Evolutionary conservation across 192 early-diverging fungal species (phyloP).

Genomic region (Rhizoclosmatium sp.): DNA sequence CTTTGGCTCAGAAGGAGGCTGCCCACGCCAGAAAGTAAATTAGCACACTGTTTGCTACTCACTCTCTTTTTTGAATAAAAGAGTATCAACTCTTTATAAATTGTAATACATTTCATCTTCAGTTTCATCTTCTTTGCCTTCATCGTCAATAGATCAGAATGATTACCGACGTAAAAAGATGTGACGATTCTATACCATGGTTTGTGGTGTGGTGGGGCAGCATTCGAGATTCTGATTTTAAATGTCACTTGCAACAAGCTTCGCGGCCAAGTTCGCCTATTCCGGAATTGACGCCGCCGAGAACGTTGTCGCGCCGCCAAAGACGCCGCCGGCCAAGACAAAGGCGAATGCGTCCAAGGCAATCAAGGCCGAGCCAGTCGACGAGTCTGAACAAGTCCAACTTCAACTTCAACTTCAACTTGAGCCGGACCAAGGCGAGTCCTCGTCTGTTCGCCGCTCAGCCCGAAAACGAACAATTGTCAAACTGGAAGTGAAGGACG

Average conservation of each 20-base stretch:
- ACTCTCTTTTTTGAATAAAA: no score
- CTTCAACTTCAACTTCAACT: no score
- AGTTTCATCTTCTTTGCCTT: not conserved
- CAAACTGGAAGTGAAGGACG: no score
- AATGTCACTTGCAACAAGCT: not conserved
- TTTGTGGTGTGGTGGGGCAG: no score
- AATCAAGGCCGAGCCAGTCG: not conserved
- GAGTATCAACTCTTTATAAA: no score
- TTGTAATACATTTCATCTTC: no score
- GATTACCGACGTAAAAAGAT: no score
- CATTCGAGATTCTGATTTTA: not conserved
- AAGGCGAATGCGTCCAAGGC: not conserved
- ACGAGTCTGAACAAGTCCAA: not conserved
- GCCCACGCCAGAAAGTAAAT: conserved; percentile 40
- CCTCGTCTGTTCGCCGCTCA: no score
- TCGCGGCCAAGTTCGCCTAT: not conserved
- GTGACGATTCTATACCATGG: no score
- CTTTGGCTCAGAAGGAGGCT: conserved; percentile 23
- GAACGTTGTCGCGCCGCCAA: not conserved
- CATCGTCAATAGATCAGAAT: not conserved
- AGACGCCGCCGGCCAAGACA: not conserved
- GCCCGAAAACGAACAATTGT: no score
- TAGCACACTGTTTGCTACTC: not conserved
- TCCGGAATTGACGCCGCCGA: conserved; percentile 6
- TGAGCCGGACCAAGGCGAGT: no score